Evolutionary conservation across 192 early-diverging fungal species (phyloP).

Genomic region (Backusella parvicylindrica): DNA sequence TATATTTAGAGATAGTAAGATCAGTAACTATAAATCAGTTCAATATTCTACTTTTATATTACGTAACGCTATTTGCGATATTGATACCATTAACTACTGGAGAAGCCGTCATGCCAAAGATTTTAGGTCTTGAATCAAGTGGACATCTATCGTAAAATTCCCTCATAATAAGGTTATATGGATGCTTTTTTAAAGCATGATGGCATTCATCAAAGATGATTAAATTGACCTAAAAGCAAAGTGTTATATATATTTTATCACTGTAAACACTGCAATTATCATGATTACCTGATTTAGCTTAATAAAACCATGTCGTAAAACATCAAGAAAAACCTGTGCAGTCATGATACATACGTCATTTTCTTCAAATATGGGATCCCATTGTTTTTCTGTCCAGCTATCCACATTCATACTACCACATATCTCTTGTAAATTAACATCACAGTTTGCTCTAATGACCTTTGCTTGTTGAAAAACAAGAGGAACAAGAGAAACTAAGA

Average conservation of each 20-base stretch:
- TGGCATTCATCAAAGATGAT: conserved; percentile 95
- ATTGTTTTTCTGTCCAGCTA: conserved; percentile 51
- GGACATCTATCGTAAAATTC: conserved; percentile 67
- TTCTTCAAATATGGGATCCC: conserved; percentile 53
- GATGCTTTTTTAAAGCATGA: conserved; percentile 72
- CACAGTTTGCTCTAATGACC: conserved; percentile 67
- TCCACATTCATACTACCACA: conserved; percentile 68
- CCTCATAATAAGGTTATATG: conserved; percentile 76
- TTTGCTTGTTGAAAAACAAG: conserved; percentile 81
- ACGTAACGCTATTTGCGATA: conserved; percentile 2
- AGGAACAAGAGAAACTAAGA: conserved; percentile 83
- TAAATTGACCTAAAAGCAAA: conserved; percentile 57
- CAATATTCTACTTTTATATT: not conserved
- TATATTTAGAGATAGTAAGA: no score
- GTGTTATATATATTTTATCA: not conserved
- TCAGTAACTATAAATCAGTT: not conserved
- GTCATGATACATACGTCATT: conserved; percentile 82
- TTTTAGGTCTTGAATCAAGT: conserved; percentile 54
- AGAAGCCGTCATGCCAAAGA: conserved; percentile 96
- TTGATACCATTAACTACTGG: conserved; percentile 41
- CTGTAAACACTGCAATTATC: not conserved
- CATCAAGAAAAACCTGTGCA: conserved; percentile 76
- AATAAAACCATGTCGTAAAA: conserved; percentile 64
- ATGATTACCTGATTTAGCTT: conserved; percentile 50
- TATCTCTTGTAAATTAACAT: conserved; percentile 54